Evolutionary conservation across 148 eudicot species (phyloP), one percentile per base, ranked within the genome.

Genomic region (Fagopyrum tataricum): DNA sequence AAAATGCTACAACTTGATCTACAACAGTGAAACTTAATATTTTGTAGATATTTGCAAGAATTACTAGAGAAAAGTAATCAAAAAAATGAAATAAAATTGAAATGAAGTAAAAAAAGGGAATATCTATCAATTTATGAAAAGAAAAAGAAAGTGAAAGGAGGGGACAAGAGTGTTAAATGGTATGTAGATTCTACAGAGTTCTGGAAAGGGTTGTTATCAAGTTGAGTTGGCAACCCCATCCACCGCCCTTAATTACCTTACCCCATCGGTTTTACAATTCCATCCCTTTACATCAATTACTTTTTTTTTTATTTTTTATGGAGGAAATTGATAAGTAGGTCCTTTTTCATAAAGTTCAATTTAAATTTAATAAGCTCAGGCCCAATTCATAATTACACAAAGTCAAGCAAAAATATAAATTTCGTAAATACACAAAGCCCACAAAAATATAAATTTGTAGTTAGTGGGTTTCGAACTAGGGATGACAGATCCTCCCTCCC

Each of bases 151-250:
- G 37, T 31, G 37, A 17, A 5, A 17, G 18, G 6, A 12, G 61
- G 61, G 61, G 61, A 7, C 61, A 55, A 5, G 10, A 10, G 61
- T 26, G 31, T 20, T 55, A 55, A 55, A 55, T 55, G 61, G 37
- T 31, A 31, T 55, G 26, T 31, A 52, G 26, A 55, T 6, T 47
- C 51, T 3, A 47, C 3, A 8, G 51, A 47, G 51, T 47, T 47
- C 14, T 12, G 10, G 51, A 14, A 14, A 47, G 51, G 11, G 51
- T 47, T 23, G 61, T 55, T 55, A 18, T 55, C 61, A 55, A 5
- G 61, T 18, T 55, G 61, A 55, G 61, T 55, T 55, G 61, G 61
- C 61, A 55, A 5, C 26, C 12, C 61, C 61, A 55, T 55, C 26
- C 61, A 20, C 61, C 61, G 26, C 61, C 56, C 20, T 14, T 46